Base-by-base conservation (phyloP, 106 monocot genomes). In the Dendrobium huoshanense region DNA sequence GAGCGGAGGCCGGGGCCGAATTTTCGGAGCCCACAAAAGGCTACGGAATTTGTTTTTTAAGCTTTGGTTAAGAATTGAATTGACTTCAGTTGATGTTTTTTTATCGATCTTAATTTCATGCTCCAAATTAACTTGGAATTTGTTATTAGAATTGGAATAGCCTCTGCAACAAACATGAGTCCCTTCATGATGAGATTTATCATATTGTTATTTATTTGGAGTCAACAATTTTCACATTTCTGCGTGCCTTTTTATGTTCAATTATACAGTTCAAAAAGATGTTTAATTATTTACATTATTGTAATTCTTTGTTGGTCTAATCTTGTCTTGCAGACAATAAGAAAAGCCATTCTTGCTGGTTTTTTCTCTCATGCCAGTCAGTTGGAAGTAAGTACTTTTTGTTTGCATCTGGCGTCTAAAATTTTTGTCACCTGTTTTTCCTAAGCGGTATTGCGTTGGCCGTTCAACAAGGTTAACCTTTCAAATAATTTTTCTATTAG, bases 291-390 rank as follows among this genome's bases (percentile, higher is more conserved):
- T 44, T 41, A n/a, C 5, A 44, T 74, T 74, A 42, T 44, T 17
- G 9, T 43, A 42, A 15, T 42, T 73, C 18, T 74, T 41, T 74
- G 20, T 44, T 74, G 41, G 15, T 20, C 43, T 44, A 72, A 44
- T 48, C 76, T 24, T 81, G 19, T 81, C 80, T 79, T 86, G 70
- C 88, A 98, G 98, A 77, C 47, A 24, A 68, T 98, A 47, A 86
- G 92, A 73, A 98, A 91, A 83, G 98, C 98, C 22, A 77, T 95
- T 19, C 79, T 98, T 86, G 83, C 98, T 75, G 98, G 98, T 41
- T 92, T 89, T 83, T 98, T 95, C 87, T 86, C 98, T 51, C 64
- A 98, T 89, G 91, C 95, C 72, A 89, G 95, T 65, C 91, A 81
- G 31, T 84, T 98, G 59, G 98, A 95, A 85, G 97, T 95, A 84